phyloP scores from a whole-genome alignment of 192 early-diverging fungal genomes.

The Coemansia sp. region DNA sequence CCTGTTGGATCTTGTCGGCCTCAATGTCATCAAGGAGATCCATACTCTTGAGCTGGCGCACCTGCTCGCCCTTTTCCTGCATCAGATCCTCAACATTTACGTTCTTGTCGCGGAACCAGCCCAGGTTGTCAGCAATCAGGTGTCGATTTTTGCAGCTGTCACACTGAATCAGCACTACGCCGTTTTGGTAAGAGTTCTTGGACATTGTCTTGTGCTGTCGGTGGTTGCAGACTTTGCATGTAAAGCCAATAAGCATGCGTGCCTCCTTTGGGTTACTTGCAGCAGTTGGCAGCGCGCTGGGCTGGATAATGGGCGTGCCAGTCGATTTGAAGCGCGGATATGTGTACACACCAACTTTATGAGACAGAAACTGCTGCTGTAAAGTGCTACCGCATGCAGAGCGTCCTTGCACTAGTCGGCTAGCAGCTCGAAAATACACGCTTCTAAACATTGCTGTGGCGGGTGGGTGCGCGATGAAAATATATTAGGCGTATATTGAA shows the following conservation, averaged over 20 bases:
- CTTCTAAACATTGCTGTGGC: neutral
- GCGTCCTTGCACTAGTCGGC: too few relatives aligned
- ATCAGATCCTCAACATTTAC: conserved; percentile 83
- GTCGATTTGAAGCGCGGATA: conserved; percentile 16
- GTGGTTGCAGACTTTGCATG: conserved; percentile 88
- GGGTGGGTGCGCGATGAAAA: too few relatives aligned
- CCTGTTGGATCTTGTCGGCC: conserved; percentile 27
- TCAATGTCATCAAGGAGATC: conserved; percentile 44
- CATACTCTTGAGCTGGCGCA: conserved; percentile 54
- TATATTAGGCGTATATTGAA: too few relatives aligned
- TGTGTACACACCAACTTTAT: neutral
- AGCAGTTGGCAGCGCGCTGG: neutral
- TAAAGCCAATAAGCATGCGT: conserved; percentile 82
- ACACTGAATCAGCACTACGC: conserved; percentile 94
- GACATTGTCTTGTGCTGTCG: conserved; percentile 90
- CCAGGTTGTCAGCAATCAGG: conserved; percentile 95
- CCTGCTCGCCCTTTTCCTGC: conserved; percentile 69
- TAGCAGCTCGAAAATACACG: neutral
- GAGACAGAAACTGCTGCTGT: neutral
- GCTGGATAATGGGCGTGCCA: neutral
- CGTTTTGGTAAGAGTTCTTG: conserved; percentile 82
- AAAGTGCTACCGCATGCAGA: too few relatives aligned
- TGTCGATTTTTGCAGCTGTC: conserved; percentile 87
- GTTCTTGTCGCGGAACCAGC: conserved; percentile 80
- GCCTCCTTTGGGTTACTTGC: conserved; percentile 21